Conservation (phyloP, 108 stramenopile genomes). For the Skeletonema potamos region DNA sequence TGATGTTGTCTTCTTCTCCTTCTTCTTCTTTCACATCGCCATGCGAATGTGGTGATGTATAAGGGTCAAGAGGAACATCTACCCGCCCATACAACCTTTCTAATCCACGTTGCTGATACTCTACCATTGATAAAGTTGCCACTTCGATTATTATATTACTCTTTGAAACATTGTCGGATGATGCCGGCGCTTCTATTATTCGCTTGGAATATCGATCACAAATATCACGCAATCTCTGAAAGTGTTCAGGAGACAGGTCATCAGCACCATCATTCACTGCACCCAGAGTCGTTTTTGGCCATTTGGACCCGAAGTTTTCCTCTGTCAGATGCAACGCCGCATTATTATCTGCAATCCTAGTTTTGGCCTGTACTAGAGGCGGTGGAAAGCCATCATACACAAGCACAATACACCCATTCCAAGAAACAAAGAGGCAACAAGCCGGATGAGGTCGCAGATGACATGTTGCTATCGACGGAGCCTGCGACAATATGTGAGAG, state of each 20-base stretch:
- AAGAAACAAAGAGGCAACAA: neutral
- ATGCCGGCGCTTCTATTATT: neutral
- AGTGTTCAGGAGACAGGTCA: neutral
- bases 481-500: neutral
- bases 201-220: neutral
- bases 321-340: neutral
- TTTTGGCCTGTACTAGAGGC: slow-evolving; percentile 1
- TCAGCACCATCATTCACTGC: neutral
- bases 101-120: neutral
- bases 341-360: neutral
- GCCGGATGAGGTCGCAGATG: slow-evolving; percentile 2
- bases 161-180: neutral
- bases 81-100: neutral
- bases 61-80: neutral
- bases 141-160: neutral
- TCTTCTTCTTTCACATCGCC: neutral
- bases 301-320: slow-evolving; percentile 7
- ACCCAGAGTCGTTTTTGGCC: slow-evolving; percentile 1
- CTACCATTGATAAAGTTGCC: neutral
- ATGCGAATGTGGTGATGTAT: neutral
- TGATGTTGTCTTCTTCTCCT: neutral
- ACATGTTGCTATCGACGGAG: neutral
- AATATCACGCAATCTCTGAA: neutral
- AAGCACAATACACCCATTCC: neutral
- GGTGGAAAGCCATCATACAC: slow-evolving; percentile 2